phyloP scores from a whole-genome alignment of 2,329 filamentous ascomycete species.

The Lasiodiplodia sp. region DNA sequence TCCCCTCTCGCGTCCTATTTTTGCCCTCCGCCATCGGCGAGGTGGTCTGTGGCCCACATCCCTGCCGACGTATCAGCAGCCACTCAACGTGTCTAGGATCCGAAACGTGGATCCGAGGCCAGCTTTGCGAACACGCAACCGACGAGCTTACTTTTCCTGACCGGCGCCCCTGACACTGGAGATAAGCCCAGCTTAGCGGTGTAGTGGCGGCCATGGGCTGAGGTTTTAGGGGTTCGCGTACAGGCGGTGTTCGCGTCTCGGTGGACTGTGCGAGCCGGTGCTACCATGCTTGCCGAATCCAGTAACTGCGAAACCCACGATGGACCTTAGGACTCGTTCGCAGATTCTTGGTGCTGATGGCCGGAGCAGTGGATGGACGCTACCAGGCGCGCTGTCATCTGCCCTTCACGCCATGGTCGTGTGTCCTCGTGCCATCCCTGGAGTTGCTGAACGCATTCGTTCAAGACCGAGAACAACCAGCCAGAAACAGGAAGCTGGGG shows the following conservation, averaged over 20 bases:
- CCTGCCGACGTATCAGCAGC: neutral
- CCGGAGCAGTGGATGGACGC: neutral
- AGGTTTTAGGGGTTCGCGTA: slow-evolving; percentile 14
- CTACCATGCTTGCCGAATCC: slow-evolving; percentile 1
- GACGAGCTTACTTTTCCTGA: neutral
- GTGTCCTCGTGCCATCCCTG: neutral
- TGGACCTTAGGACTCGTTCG: neutral
- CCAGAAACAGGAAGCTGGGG: neutral
- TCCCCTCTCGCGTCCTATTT: neutral
- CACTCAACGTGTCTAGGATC: neutral
- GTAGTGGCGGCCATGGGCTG: neutral
- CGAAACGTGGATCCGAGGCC: neutral
- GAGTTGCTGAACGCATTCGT: neutral
- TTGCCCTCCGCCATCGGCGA: neutral
- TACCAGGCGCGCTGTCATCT: neutral
- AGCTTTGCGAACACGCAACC: neutral
- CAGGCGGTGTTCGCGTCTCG: slow-evolving; percentile 5
- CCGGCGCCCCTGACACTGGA: neutral
- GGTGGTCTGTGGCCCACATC: slow-evolving; percentile 9
- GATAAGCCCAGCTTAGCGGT: neutral
- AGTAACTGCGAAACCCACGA: neutral
- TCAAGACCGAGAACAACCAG: neutral
- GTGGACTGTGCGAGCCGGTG: slow-evolving; percentile 6
- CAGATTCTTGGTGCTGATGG: neutral
- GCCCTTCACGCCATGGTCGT: neutral